Evolutionary conservation across 306 rosid species (phyloP), one percentile per base, ranked within the genome.

Genomic region (Lathyrus oleraceus): DNA sequence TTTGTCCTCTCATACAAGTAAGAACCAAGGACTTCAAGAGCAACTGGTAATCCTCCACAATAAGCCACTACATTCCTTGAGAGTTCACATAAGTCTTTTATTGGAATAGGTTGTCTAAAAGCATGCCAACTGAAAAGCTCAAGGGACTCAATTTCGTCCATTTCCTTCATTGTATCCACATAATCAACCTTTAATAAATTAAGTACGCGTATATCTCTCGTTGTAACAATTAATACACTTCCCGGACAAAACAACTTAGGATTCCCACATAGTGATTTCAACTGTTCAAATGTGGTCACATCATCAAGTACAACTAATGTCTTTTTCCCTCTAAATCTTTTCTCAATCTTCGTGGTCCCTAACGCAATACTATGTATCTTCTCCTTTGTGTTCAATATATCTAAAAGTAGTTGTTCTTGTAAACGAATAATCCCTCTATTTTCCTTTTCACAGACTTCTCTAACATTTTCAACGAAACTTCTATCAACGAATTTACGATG

Each of bases 1-100:
- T 16, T 5, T 8, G 64, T 47, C 38, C 84, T 81, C 0, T 53
- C 42, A 8, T 2, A 38, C 5, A 84, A 58, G 19, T 64, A 75
- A 12, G 82, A 84, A 0, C 88, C 88, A 68, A 67, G 48, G 2
- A 72, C 70, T 65, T 78, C 58, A 43, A 81, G 78, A 5, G 85
- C 88, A 2, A 84, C 5, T 2, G 86, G 88, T 5, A 84, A 6
- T 10, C 86, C 85, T 4, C 78, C 67, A 49, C 73, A 72, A 4
- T 75, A 75, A 42, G 45, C 5, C n/a, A 51, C 28, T 20, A 61
- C 76, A 0, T 16, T 7, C 63, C 30, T 78, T 5, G 84, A 58
- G 3, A 78, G 70, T 1, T 59, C 59, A 28, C 0, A 1, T 28
- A 56, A 81, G 10, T 39, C 71, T 52, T 78, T 45, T 0, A 0